Evolutionary conservation across 225 moss, liverwort and hornwort species (phyloP), one percentile per base, ranked within the genome.

Genomic region (Bryum argenteum): DNA sequence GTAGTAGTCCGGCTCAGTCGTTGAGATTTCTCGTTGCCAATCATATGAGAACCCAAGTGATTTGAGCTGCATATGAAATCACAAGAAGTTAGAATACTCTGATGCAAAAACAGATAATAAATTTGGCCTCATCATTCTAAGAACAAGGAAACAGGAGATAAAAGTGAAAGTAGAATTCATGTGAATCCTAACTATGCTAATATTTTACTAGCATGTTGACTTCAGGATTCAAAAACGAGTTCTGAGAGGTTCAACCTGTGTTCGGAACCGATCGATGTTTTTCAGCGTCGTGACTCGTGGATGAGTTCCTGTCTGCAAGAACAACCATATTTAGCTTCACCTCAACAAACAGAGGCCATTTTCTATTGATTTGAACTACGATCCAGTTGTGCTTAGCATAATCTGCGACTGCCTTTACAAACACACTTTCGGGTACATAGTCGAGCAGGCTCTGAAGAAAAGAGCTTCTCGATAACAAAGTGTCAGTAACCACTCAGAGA

Each of bases 1-100:
- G 75, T 91, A 98, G 77, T 94, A 98, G 58, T 98, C 94, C 63
- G 94, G 98, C 72, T 98, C 94, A 9, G 94, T 94, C 0, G 94
- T 98, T 50, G 98, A 94, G 58, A 98, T 82, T 77, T 98, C 94
- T 60, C 94, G 84, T 84, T 91, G 91, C 98, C 98, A 98, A 69
- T 92, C 98, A 61, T 94, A 98, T 2, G 98, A 98, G 68, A 98
- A 98, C 12, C 98, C 94, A 41, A 94, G 81, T 21, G 89, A 73
- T 73, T 98, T 98, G 16, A 98, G 89, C 91, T 98, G 85, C 78
- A 73, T n/a, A 37, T 7, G 56, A 64, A 69, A 23, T 64, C 22
- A 52, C 10, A 28, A 51, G 76, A 23, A 63, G 10, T 23, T 37
- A 21, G 7, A 54, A 24, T 23, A n/a, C 8, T 33, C 15, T 11